Evolutionary conservation across 2,329 filamentous ascomycete species (phyloP).

Genomic region (Paecilomyces formosus): DNA sequence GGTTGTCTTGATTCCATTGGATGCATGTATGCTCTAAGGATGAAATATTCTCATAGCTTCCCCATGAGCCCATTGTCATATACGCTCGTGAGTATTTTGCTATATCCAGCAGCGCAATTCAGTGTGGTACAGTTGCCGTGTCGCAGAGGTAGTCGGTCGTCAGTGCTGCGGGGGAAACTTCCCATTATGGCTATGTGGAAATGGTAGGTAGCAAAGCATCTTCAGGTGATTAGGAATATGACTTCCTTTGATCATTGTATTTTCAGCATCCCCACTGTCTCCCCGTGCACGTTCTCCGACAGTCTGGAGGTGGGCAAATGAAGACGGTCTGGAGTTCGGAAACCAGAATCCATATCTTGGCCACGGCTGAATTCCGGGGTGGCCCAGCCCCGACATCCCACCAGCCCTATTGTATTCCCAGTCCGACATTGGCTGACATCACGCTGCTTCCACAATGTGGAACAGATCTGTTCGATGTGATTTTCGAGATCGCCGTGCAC

Average conservation of each 20-base stretch:
- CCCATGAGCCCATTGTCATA: not conserved
- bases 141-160: not conserved
- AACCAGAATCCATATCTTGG: slow-evolving; percentile 15
- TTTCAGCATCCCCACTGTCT: not conserved
- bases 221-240: not conserved
- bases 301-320: not conserved
- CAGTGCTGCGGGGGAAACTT: not conserved
- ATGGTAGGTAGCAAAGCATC: not conserved
- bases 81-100: not conserved
- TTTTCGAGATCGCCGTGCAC: not conserved
- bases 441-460: not conserved
- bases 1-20: not conserved
- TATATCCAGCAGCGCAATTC: not conserved
- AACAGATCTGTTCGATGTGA: not conserved
- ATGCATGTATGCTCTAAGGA: not conserved
- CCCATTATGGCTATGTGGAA: not conserved
- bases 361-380: not conserved
- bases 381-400: not conserved
- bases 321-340: slow-evolving; percentile 10
- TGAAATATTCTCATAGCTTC: not conserved
- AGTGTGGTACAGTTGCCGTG: not conserved
- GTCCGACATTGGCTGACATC: not conserved
- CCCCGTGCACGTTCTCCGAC: not conserved
- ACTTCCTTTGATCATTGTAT: not conserved
- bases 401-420: not conserved